These are phyloP conservation scores for Mrakia frigida DNA, from an alignment of 768 basidiomycete species.

Conservation along the genomic window DNA sequence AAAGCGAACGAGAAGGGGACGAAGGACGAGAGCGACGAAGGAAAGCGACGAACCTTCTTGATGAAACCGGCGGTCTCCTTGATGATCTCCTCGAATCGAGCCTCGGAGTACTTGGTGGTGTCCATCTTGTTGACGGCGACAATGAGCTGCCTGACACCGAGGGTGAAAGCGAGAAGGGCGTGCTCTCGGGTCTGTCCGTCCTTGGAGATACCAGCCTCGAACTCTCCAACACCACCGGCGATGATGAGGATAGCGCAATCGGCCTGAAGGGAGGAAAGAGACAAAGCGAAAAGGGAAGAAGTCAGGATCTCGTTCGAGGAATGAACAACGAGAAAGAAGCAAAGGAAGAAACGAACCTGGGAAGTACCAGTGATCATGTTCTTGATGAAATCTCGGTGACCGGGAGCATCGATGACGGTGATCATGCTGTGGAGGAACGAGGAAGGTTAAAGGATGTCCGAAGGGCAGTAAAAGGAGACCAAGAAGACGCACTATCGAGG, in stretches of 20 bases:
- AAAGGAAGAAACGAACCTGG: conserved; percentile 49
- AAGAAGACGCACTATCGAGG: conserved; percentile 58
- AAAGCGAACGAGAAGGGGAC: neutral
- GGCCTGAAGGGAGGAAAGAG: conserved; percentile 47
- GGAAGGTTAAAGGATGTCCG: conserved; percentile 29
- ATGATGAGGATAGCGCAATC: conserved; percentile 99
- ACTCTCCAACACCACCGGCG: conserved; percentile 98
- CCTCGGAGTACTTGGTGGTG: conserved; percentile 99
- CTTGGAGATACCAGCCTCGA: conserved; percentile 99
- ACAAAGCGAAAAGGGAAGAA: neutral
- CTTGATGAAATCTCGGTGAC: conserved; percentile 99
- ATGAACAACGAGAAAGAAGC: neutral
- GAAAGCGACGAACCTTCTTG: conserved; percentile 59
- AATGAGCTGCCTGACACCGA: conserved; percentile 99
- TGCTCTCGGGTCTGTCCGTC: conserved; percentile 99
- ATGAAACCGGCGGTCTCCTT: conserved; percentile 97
- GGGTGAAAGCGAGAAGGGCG: conserved; percentile 98
- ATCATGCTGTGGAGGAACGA: conserved; percentile 47
- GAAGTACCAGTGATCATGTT: conserved; percentile 99
- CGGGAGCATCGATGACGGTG: conserved; percentile 92
- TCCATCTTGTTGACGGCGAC: conserved; percentile 99
- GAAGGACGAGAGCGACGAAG: neutral
- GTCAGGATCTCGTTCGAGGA: too few species aligned
- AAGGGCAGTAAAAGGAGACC: neutral
- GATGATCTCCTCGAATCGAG: conserved; percentile 94